phyloP scores from a whole-genome alignment of 2,329 filamentous ascomycete genomes.

The Scopulariopsis brevicaulis region DNA sequence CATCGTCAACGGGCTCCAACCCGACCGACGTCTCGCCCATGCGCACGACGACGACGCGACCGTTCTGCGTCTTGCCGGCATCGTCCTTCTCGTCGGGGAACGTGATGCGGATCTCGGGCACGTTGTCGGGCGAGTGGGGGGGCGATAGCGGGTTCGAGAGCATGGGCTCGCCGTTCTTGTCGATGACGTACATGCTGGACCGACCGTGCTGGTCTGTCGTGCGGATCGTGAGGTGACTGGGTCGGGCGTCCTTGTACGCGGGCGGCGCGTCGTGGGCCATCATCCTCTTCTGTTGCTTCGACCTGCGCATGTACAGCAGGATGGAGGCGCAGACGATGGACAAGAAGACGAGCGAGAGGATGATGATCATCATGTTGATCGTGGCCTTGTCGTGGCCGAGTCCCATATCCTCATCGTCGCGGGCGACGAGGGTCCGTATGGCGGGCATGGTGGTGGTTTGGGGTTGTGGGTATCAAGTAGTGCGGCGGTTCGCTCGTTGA shows the following conservation, averaged over 20 bases:
- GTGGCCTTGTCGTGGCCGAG: slow-evolving; percentile 33
- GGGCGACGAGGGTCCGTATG: slow-evolving; percentile 6
- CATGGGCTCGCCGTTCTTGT: slow-evolving; percentile 65
- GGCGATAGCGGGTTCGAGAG: slow-evolving; percentile 65
- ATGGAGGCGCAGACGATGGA: slow-evolving; percentile 55
- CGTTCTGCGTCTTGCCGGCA: slow-evolving; percentile 67
- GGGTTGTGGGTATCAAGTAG: not conserved
- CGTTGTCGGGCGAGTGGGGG: slow-evolving; percentile 66
- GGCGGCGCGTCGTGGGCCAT: slow-evolving; percentile 48
- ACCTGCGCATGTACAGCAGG: slow-evolving; percentile 63
- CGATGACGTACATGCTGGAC: slow-evolving; percentile 65
- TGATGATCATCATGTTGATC: slow-evolving; percentile 59
- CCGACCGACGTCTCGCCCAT: slow-evolving; percentile 83
- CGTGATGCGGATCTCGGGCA: slow-evolving; percentile 95
- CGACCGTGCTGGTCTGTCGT: slow-evolving; percentile 38
- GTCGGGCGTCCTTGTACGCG: slow-evolving; percentile 52
- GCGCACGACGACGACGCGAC: slow-evolving; percentile 81
- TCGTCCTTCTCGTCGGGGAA: slow-evolving; percentile 95
- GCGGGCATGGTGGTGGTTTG: slow-evolving; percentile 7
- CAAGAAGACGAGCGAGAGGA: slow-evolving; percentile 69
- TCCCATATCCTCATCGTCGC: slow-evolving; percentile 23
- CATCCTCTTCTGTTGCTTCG: slow-evolving; percentile 32
- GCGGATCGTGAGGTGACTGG: slow-evolving; percentile 44
- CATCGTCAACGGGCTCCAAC: slow-evolving; percentile 74
- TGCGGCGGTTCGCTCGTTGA: not conserved